These are phyloP conservation scores for Globisporangium takayamanum DNA, from an alignment of 352 stramenopile genomes.

Conservation along the genomic window DNA sequence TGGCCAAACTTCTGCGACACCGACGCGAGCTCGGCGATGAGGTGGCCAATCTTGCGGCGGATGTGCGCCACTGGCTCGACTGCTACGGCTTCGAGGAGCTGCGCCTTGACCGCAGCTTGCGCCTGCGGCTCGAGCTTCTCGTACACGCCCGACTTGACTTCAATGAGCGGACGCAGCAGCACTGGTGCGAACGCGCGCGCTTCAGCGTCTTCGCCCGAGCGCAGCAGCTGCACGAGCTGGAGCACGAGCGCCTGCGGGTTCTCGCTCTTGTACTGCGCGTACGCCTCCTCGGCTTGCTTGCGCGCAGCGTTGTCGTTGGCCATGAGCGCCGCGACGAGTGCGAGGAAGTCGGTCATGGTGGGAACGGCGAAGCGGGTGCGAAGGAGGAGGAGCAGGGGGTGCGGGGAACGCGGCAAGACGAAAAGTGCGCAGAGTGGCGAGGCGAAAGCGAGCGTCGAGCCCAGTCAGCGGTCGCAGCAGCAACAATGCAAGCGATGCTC, in stretches of 20 bases:
- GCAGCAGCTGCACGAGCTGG: conserved; percentile 63
- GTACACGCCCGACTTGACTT: conserved; percentile 65
- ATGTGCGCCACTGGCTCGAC: conserved; percentile 65
- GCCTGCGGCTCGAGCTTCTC: conserved; percentile 43
- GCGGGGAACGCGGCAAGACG: not conserved
- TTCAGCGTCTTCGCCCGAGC: conserved; percentile 42
- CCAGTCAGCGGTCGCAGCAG: not conserved
- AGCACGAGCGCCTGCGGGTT: conserved; percentile 57
- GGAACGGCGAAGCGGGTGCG: too few relatives aligned
- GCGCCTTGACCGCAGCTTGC: conserved; percentile 51
- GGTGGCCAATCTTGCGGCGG: conserved; percentile 75
- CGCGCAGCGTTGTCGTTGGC: conserved; percentile 66
- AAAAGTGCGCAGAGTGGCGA: not conserved
- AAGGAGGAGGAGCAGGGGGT: not conserved
- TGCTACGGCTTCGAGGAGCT: conserved; percentile 66
- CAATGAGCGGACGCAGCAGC: conserved; percentile 71
- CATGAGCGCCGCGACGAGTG: conserved; percentile 69
- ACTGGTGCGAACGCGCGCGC: conserved; percentile 71
- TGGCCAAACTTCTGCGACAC: conserved; percentile 46
- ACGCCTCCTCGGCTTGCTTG: conserved; percentile 72
- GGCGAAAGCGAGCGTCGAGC: not conserved
- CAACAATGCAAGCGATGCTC: not conserved
- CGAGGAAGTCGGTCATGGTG: conserved; percentile 60
- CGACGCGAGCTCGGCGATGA: conserved; percentile 66
- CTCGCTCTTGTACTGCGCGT: conserved; percentile 60